Evolutionary conservation across 352 stramenopile species (phyloP).

Genomic region (Plasmopara viticola): DNA sequence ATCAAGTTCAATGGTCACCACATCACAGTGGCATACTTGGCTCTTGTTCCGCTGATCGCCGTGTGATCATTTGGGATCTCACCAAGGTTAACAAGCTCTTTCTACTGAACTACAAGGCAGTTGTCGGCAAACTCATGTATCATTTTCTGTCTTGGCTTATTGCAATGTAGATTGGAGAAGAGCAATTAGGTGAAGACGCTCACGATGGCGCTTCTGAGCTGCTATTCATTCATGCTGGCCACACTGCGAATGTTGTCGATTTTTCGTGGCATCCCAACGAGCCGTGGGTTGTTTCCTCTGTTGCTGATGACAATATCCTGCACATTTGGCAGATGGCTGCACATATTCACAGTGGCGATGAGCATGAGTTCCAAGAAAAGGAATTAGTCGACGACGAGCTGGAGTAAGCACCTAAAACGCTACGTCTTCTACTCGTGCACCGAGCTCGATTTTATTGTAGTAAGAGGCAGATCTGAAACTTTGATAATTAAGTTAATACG

Average conservation of each 20-base stretch:
- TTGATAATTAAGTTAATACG: too few species aligned
- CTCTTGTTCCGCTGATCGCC: slow-evolving; percentile 92
- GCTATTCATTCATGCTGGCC: slow-evolving; percentile 97
- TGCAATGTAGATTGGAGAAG: slow-evolving; percentile 80
- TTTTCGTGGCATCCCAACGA: slow-evolving; percentile 96
- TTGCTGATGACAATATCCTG: slow-evolving; percentile 98
- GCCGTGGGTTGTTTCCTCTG: slow-evolving; percentile 92
- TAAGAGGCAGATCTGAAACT: too few species aligned
- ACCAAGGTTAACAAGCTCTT: slow-evolving; percentile 36
- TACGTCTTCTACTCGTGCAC: too few species aligned
- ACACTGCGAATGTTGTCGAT: slow-evolving; percentile 97
- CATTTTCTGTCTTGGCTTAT: too few species aligned
- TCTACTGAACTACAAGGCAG: not conserved
- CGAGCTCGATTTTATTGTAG: too few species aligned
- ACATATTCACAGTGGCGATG: slow-evolving; percentile 67
- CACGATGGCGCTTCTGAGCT: slow-evolving; percentile 97
- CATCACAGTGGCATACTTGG: slow-evolving; percentile 94
- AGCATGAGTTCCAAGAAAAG: not conserved
- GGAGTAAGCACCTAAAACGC: too few species aligned
- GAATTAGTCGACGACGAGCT: too few species aligned
- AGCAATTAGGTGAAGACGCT: slow-evolving; percentile 93
- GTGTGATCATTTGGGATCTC: slow-evolving; percentile 96
- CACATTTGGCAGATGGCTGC: slow-evolving; percentile 98
- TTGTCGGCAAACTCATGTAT: too few species aligned
- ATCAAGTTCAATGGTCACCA: slow-evolving; percentile 94